Evolutionary conservation across 2,329 filamentous ascomycete species (phyloP).

Genomic region (Colletotrichum neosansevieriae): DNA sequence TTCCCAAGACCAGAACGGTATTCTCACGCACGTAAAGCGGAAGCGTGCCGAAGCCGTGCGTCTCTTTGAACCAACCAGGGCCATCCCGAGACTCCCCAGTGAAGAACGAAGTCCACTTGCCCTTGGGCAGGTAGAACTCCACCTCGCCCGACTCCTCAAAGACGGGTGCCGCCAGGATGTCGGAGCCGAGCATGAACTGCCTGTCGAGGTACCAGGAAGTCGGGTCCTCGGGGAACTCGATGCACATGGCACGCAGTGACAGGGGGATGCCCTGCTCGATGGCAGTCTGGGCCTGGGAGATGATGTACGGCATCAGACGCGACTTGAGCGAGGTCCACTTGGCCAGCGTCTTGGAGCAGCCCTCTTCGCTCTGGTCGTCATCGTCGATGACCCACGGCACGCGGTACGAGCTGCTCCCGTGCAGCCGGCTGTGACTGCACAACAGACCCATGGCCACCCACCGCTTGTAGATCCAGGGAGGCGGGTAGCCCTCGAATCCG

Average conservation of each 20-base stretch:
- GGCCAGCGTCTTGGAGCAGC: slow-evolving; percentile 63
- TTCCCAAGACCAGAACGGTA: slow-evolving; percentile 61
- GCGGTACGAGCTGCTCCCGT: slow-evolving; percentile 77
- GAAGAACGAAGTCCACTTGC: slow-evolving; percentile 62
- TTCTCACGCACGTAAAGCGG: slow-evolving; percentile 70
- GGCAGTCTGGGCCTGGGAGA: slow-evolving; percentile 56
- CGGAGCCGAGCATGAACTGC: slow-evolving; percentile 79
- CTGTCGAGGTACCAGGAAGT: slow-evolving; percentile 76
- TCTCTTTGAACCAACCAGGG: slow-evolving; percentile 70
- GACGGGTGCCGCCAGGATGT: slow-evolving; percentile 72
- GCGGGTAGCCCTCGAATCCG: slow-evolving; percentile 77
- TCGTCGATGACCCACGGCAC: slow-evolving; percentile 81
- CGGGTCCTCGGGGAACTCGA: slow-evolving; percentile 79
- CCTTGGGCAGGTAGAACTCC: slow-evolving; percentile 72
- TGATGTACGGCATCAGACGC: slow-evolving; percentile 65
- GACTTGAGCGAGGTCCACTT: slow-evolving; percentile 64
- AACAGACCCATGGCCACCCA: slow-evolving; percentile 83
- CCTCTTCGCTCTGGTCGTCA: slow-evolving; percentile 67
- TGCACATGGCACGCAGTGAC: slow-evolving; percentile 72
- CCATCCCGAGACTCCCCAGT: slow-evolving; percentile 62
- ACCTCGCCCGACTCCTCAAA: slow-evolving; percentile 73
- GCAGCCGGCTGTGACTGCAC: slow-evolving; percentile 77
- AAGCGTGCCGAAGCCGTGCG: slow-evolving; percentile 68
- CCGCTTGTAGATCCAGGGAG: slow-evolving; percentile 78
- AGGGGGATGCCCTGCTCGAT: slow-evolving; percentile 68